Evolutionary conservation across 148 eudicot genomes (phyloP).

Genomic region (Rhododendron ferrugineum): DNA sequence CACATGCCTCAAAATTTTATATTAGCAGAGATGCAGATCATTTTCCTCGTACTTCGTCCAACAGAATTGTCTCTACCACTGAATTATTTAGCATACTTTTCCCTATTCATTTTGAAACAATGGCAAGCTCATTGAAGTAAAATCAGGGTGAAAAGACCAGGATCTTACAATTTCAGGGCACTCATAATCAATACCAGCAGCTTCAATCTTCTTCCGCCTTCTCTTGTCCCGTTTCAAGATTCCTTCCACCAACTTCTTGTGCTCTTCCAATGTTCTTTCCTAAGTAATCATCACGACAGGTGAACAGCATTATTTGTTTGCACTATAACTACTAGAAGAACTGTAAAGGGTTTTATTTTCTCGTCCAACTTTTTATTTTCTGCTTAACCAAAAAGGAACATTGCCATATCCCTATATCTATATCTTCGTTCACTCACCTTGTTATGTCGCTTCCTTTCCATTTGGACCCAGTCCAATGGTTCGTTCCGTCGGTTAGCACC

Average conservation of each 20-base stretch:
- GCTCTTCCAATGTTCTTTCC: conserved; percentile 78
- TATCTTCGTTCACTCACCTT: conserved; percentile 41
- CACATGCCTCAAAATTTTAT: background rate
- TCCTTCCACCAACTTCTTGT: conserved; percentile 61
- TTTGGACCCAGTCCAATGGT: conserved; percentile 56
- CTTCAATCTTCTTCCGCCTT: conserved; percentile 65
- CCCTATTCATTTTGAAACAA: background rate
- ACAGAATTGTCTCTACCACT: background rate
- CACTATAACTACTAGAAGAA: background rate
- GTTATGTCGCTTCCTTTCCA: conserved; percentile 58
- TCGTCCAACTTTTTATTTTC: background rate
- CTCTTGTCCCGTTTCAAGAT: conserved; percentile 63
- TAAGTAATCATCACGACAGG: conserved; percentile 18
- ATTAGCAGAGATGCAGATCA: background rate
- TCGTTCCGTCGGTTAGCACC: conserved; percentile 45
- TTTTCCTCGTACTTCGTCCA: background rate
- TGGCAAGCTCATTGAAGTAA: background rate
- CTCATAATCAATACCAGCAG: conserved; percentile 87
- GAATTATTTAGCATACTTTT: background rate
- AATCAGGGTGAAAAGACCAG: background rate
- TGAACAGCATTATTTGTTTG: background rate
- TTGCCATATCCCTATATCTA: background rate
- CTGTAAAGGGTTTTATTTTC: background rate
- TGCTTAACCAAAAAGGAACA: background rate
- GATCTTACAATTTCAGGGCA: conserved; percentile 79